Evolutionary conservation across 1,284 basidiomycete genomes (phyloP), one percentile per base, ranked within the genome.

Genomic region (Puccinia brachypodii): DNA sequence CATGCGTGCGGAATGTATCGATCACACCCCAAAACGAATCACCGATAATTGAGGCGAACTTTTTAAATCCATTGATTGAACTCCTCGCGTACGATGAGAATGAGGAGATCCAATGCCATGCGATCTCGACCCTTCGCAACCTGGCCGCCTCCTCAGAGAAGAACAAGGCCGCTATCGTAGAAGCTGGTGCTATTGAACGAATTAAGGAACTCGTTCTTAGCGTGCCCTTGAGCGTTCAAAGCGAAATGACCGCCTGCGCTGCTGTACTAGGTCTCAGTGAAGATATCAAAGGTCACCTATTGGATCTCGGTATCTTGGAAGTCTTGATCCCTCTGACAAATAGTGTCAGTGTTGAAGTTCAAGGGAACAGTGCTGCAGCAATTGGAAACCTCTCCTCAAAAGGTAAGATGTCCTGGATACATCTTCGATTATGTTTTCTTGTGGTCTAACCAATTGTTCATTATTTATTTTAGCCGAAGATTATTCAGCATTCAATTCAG

Each of bases 191-290:
- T n/a, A 93, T 98, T 6, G 94, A 96, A 87, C 92, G 94, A 76
- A 99, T 99, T 88, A 98, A 98, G 88, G 95, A 98, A 85, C 89
- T 99, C 22, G 95, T 99, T 2, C 89, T 99, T 53, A 92, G 93
- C 85, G 96, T 98, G 0, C 96, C 97, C 0, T 91, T 97, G 88
- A 94, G 94, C 83, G 97, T 99, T 13, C 97, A 99, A 88, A 96
- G 94, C 86, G 97, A 99, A 88, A 99, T 99, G 97, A 99, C 97
- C 33, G 97, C 97, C 7, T 99, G 96, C 85, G 93, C 98, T 31
- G 97, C 97, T 25, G 95, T 98, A 19, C 88, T 98, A 83, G 95
- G 95, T 7, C 86, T 98, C 83, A 96, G 94, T 84, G 95, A 98
- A 87, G 95, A 98, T 84, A 89, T 98, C 85, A 98, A 98, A 88